Percentiles rank a stretch among this genome's conserved stretches.
Conservation (phyloP, 1,139 yeast genomes). For the Geotrichum siamense region DNA sequence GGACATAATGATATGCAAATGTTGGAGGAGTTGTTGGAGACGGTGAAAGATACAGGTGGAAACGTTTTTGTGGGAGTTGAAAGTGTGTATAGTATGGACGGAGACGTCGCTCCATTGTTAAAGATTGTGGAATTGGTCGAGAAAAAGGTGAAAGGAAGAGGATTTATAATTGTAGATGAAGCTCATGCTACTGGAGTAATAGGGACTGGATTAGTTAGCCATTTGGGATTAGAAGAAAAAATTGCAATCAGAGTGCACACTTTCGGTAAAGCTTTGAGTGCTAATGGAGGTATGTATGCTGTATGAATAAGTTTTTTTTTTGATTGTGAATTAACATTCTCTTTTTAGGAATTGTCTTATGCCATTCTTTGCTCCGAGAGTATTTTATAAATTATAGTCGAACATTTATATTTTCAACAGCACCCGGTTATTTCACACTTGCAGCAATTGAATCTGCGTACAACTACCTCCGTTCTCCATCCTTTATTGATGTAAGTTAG, state of each 20-base stretch:
- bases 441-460: constrained; percentile 23
- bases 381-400: constrained; percentile 29
- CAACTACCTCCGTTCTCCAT: constrained; percentile 13
- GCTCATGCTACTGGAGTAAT: constrained; percentile 30
- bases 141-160: constrained; percentile 16
- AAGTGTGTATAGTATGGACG: constrained; percentile 31
- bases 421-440: constrained; percentile 20
- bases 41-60: constrained; percentile 8
- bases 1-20: constrained; percentile 22
- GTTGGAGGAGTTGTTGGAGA: constrained; percentile 8
- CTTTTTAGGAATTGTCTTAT: constrained; percentile 18
- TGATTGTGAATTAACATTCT: not conserved
- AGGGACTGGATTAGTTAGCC: constrained; percentile 26
- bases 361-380: constrained; percentile 20
- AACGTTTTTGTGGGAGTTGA: constrained; percentile 28
- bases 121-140: constrained; percentile 20
- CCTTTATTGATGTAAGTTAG: not conserved
- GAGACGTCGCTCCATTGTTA: constrained; percentile 26
- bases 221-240: constrained; percentile 21
- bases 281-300: constrained; percentile 25
- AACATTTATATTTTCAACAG: constrained; percentile 28
- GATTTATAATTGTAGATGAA: constrained; percentile 27
- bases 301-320: not conserved
- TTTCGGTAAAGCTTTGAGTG: constrained; percentile 29
- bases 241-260: constrained; percentile 26